Conservation (phyloP, 208 protist species). For the Crithidia expoeki region DNA sequence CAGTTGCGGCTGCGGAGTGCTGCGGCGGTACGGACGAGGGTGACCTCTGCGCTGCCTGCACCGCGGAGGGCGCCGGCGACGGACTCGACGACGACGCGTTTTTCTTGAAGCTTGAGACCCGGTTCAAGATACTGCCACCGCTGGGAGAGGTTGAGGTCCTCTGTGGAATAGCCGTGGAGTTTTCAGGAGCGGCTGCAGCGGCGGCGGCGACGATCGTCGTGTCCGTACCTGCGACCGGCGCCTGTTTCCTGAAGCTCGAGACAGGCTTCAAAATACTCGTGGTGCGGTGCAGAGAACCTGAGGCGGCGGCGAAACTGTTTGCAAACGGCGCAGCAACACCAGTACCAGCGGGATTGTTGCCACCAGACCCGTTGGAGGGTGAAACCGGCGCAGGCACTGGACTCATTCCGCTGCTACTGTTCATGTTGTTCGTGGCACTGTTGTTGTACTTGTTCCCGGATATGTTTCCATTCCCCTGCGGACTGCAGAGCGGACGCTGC, state of each 20-base stretch:
- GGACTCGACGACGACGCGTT: background rate
- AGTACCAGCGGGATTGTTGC: background rate
- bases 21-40: constrained; percentile 6
- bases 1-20: constrained; percentile 16
- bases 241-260: constrained; percentile 48
- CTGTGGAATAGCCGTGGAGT: too few relatives aligned
- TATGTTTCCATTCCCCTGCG: background rate
- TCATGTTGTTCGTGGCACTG: background rate
- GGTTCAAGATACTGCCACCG: constrained; percentile 17
- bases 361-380: constrained; percentile 6
- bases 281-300: constrained; percentile 16
- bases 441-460: background rate
- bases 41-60: constrained; percentile 8
- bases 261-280: constrained; percentile 42
- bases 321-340: background rate
- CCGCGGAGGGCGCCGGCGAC: constrained; percentile 2
- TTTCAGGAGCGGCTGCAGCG: background rate
- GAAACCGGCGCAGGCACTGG: constrained; percentile 4
- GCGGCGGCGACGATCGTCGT: background rate
- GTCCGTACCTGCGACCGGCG: background rate
- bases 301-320: background rate
- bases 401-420: background rate
- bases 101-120: constrained; percentile 21
- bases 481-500: background rate
- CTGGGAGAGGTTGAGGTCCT: background rate